Base-by-base conservation (phyloP, 495 filamentous ascomycete species). In the Neurospora intermedia region DNA sequence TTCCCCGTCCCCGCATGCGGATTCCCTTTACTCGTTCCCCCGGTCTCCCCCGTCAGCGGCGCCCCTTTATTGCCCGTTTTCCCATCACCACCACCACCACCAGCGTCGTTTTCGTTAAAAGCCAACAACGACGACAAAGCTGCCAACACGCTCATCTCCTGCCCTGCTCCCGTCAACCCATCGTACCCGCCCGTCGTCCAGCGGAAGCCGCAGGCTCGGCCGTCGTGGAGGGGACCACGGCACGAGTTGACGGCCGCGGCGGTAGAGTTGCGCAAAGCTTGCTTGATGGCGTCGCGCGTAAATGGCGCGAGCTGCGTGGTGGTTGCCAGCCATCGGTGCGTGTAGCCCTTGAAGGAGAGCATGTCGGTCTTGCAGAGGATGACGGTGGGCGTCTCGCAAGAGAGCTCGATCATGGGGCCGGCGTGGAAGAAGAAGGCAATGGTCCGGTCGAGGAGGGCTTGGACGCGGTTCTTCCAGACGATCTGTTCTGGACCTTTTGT, bases 291-390 rank as follows among this genome's bases (percentile, higher is more conserved):
- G 20, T 83, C 81, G 31, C 82, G 82, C 6, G 87, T 89, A 76
- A 89, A 91, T 0, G 92, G 91, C 0, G 89, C 90, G 69, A 92
- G 81, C 75, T 92, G 89, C 4, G 89, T 88, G 48, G 89, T 85
- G 27, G 84, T 82, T 35, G 87, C 88, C 87, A 94, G 89, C 90
- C 91, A 93, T 35, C 92, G 89, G 15, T 91, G 81, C 11, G 92
- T 80, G 80, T 92, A 93, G 16, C 89, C 91, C 77, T 93, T 93
- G 87, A 93, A 94, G 39, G 89, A 90, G 31, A 87, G 83, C 80
- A 92, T 90, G 75, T 93, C 91, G 15, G 86, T 86, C 77, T 91
- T 88, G 82, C 91, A 93, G 1, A 79, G 84, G 73, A 84, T 80
- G 4, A 78, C 84, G 69, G 83, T 80, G 69, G 82, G 78, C 0